These are phyloP conservation scores for Spergularia marina DNA, from an alignment of 148 eudicot species.

Conservation along the genomic window DNA sequence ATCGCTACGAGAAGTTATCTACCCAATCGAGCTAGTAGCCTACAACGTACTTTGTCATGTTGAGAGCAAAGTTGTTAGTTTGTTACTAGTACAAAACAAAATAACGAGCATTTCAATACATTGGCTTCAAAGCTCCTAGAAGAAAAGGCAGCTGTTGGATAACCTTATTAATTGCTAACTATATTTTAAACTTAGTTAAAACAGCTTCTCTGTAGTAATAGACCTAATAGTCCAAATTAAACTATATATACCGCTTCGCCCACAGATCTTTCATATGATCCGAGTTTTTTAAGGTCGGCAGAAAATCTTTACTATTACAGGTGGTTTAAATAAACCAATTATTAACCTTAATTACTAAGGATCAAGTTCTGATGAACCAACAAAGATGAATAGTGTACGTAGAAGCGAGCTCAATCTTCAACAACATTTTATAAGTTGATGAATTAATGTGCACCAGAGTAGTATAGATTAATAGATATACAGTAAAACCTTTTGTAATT, in stretches of 20 bases:
- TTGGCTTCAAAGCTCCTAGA: conserved; percentile 4
- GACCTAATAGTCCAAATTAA: background rate
- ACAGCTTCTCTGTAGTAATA: background rate
- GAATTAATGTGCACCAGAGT: too few species aligned
- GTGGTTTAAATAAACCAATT: background rate
- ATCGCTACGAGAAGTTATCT: too few species aligned
- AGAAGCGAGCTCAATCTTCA: background rate
- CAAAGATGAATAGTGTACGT: background rate
- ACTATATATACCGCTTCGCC: background rate
- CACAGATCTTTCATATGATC: background rate
- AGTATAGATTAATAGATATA: too few species aligned
- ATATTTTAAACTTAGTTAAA: background rate
- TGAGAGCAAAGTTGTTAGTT: background rate
- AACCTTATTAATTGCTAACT: background rate
- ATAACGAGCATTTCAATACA: background rate
- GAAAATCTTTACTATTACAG: background rate
- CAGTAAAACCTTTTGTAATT: too few species aligned
- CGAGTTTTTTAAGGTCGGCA: conserved; percentile 12
- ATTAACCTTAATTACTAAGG: background rate
- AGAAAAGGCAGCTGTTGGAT: conserved; percentile 1
- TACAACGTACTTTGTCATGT: background rate
- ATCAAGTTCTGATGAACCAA: background rate
- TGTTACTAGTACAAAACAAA: background rate
- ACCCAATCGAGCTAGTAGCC: too few species aligned
- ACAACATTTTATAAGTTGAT: background rate